phyloP scores from a whole-genome alignment of 176 grass and related monocot genomes.

The Dendrocalamus sinicus region DNA sequence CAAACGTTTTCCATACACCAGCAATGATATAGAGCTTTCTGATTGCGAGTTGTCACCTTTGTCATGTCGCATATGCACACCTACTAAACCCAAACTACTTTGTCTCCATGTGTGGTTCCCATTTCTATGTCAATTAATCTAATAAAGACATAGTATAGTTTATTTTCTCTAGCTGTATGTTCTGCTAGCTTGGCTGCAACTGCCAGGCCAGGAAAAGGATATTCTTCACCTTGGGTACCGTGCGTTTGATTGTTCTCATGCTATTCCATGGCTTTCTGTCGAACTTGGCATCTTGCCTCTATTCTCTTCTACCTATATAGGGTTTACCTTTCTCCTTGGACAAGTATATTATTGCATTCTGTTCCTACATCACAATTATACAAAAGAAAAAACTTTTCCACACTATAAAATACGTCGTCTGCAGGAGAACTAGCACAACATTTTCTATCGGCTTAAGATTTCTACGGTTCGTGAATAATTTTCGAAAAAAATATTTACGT shows the following conservation, averaged over 20 bases:
- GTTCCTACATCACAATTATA: background rate
- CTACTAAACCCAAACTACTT: slow-evolving; percentile 20
- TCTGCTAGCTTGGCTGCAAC: background rate
- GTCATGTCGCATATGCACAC: background rate
- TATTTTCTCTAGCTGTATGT: background rate
- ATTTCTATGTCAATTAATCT: background rate
- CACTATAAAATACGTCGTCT: background rate
- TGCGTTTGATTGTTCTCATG: background rate
- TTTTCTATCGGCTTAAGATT: background rate
- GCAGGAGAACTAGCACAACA: background rate
- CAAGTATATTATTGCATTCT: slow-evolving; percentile 28
- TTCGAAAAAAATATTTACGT: background rate
- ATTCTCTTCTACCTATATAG: too few relatives aligned
- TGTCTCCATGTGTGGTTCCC: slow-evolving; percentile 4
- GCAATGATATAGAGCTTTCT: slow-evolving; percentile 7
- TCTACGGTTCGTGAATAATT: background rate
- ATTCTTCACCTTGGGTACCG: background rate
- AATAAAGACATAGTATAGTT: background rate
- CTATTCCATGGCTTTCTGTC: background rate
- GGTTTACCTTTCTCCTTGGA: background rate
- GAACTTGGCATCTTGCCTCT: slow-evolving; percentile 7
- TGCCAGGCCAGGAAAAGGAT: too few relatives aligned
- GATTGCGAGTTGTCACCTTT: slow-evolving; percentile 12
- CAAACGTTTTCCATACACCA: slow-evolving; percentile 2
- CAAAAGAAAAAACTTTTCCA: background rate